Evolutionary conservation across 2,329 filamentous ascomycete genomes (phyloP).

Genomic region (Diplocarpon mali): DNA sequence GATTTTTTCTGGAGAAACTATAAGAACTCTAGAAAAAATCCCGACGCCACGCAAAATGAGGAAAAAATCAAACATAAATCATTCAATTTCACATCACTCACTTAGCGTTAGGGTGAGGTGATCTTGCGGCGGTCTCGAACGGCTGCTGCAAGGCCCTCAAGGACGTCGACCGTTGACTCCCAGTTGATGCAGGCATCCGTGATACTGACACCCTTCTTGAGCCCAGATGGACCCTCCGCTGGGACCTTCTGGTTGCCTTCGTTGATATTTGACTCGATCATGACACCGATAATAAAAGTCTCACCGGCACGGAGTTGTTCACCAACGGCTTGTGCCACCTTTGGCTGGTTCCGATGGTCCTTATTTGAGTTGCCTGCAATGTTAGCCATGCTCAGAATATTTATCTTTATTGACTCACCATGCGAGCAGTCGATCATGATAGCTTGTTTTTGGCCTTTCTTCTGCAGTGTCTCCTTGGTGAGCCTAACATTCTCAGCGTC

Average conservation of each 20-base stretch:
- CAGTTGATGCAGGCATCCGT: constrained; percentile 95
- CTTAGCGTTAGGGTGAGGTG: neutral
- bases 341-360: constrained; percentile 93
- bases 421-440: constrained; percentile 99
- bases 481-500: constrained; percentile 73
- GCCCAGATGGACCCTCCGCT: constrained; percentile 60
- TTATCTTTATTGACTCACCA: constrained; percentile 40
- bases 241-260: constrained; percentile 87
- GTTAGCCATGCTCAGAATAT: constrained; percentile 4
- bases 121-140: constrained; percentile 58
- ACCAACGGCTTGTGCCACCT: constrained; percentile 70
- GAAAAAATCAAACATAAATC: neutral
- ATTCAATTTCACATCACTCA: neutral
- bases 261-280: constrained; percentile 98
- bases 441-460: constrained; percentile 76
- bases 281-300: constrained; percentile 83
- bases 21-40: constrained; percentile 6
- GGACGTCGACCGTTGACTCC: constrained; percentile 70
- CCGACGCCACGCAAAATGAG: constrained; percentile 12
- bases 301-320: constrained; percentile 85
- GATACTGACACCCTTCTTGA: constrained; percentile 88
- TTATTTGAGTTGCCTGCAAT: constrained; percentile 82
- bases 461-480: constrained; percentile 65
- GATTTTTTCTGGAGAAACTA: constrained; percentile 6
- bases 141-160: constrained; percentile 78